Evolutionary conservation across 768 basidiomycete species (phyloP), one percentile per base, ranked within the genome.

Genomic region (Crassisporium funariophilum): DNA sequence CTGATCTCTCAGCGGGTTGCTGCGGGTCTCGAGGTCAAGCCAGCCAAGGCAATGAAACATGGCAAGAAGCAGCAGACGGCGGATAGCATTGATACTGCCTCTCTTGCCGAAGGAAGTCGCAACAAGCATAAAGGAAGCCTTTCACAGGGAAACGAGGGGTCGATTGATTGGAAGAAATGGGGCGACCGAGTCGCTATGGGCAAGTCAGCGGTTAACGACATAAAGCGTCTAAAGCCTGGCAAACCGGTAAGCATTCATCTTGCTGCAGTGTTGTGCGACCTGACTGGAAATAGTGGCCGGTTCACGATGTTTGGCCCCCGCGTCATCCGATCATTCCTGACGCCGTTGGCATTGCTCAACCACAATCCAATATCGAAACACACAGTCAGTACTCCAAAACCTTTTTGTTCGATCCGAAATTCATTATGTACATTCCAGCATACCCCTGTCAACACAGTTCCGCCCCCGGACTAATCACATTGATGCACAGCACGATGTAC

Each of bases 1-100:
- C 59, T 87, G 9, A 85, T 87, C 13, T 75, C 83, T 3, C 71
- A 75, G 46, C 78, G 85, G 6, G 71, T 85, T 4, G 74, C 78
- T 24, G 65, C 72, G 15, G 84, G 84, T 5, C 67, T 83, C 39
- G 70, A 74, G 19, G 59, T 84, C 25, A 66, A 59, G 16, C 69
- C 76, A 4, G 53, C 65, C 25, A 63, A 49, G 36, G 22, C 47
- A 10, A 29, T 29, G 19, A 56, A 48, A 23, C 37, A 56, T 37
- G 46, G 37, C 29, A 50, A 58, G 46, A 34, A 48, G 23, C 34
- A 41, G 22, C 35, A 49, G 47, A 31, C 52, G 3, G 27, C 56
- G 41, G 36, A 56, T 45, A 36, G 49, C 50, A 35, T 40, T 23
- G 47, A 13, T 45, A 23, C 35, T 31, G 22, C 45, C 38, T 34